A percentile compares a stretch with the other conserved stretches of the same genome.
Evolutionary conservation across 2,329 filamentous ascomycete genomes (phyloP).

Genomic region (Colletotrichum musicola): DNA sequence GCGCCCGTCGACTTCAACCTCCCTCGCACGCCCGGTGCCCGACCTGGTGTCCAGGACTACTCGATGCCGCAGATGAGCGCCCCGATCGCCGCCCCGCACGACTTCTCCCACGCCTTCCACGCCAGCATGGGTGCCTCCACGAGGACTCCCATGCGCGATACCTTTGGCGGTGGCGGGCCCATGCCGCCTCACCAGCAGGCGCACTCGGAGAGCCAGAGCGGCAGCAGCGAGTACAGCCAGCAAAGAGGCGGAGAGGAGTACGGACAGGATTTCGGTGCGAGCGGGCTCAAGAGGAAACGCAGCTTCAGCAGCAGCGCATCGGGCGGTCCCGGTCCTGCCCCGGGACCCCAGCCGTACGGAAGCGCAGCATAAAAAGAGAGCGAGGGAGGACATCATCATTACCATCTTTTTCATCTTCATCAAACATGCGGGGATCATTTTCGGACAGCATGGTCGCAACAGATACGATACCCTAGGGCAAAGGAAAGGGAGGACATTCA

Average conservation of each 20-base stretch:
- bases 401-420: background rate
- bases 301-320: slow-evolving; percentile 50
- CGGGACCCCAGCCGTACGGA: slow-evolving; percentile 41
- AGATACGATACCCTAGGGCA: slow-evolving; percentile 8
- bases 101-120: slow-evolving; percentile 64
- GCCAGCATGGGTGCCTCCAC: slow-evolving; percentile 51
- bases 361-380: slow-evolving; percentile 36
- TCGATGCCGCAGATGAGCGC: slow-evolving; percentile 67
- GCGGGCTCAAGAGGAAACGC: slow-evolving; percentile 52
- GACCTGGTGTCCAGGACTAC: slow-evolving; percentile 58
- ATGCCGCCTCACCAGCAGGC: slow-evolving; percentile 39
- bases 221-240: slow-evolving; percentile 32
- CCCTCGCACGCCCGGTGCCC: slow-evolving; percentile 56
- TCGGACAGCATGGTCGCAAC: slow-evolving; percentile 5
- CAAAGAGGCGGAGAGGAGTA: slow-evolving; percentile 45
- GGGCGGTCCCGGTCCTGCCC: slow-evolving; percentile 27
- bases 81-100: slow-evolving; percentile 64
- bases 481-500: slow-evolving; percentile 13
- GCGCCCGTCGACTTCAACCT: slow-evolving; percentile 67
- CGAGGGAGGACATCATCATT: background rate
- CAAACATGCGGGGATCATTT: slow-evolving; percentile 4
- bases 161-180: slow-evolving; percentile 53
- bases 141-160: slow-evolving; percentile 60
- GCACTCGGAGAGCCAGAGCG: slow-evolving; percentile 36
- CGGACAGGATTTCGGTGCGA: slow-evolving; percentile 43